Percentiles rank a stretch among this genome's conserved stretches.
Evolutionary conservation across 2,329 filamentous ascomycete species (phyloP).

Genomic region (Remersonia thermophila): DNA sequence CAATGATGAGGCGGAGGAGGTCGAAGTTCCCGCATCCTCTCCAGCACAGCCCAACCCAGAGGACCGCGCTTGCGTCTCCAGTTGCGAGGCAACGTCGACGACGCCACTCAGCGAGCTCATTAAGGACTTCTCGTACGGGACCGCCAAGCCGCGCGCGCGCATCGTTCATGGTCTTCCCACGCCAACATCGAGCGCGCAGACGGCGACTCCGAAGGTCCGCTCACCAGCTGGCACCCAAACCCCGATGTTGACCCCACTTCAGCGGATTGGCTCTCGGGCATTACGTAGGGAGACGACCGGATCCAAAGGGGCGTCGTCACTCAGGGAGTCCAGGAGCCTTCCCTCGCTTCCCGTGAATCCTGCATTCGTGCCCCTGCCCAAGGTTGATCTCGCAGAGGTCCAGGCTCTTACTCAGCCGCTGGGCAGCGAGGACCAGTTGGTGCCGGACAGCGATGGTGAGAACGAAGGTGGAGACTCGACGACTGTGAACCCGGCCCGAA

Average conservation of each 20-base stretch:
- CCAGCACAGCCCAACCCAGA: conserved; percentile 5
- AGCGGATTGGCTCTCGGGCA: conserved; percentile 39
- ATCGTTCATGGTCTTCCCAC: conserved; percentile 30
- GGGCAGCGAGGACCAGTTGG: conserved; percentile 46
- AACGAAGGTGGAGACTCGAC: conserved; percentile 26
- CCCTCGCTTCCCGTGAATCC: conserved; percentile 31
- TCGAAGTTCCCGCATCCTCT: conserved; percentile 14
- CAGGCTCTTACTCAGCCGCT: conserved; percentile 34
- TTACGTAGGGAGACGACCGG: conserved; percentile 13
- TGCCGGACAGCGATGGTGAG: conserved; percentile 40
- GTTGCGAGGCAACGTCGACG: conserved; percentile 4
- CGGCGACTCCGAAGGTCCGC: conserved; percentile 7
- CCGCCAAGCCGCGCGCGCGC: conserved; percentile 12
- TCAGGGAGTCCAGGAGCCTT: no score
- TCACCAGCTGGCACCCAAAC: conserved; percentile 5
- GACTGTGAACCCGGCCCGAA: conserved; percentile 18
- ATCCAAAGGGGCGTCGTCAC: no score
- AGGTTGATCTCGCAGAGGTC: conserved; percentile 40
- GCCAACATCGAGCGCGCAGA: conserved; percentile 23
- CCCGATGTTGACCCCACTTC: conserved; percentile 33
- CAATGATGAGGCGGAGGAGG: conserved; percentile 2
- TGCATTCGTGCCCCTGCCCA: conserved; percentile 42
- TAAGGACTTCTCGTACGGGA: conserved; percentile 20
- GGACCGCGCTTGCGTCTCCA: neutral
- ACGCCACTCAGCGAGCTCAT: conserved; percentile 17